phyloP scores from a whole-genome alignment of 2,329 filamentous ascomycete genomes.

The Harringtonia aguacate region DNA sequence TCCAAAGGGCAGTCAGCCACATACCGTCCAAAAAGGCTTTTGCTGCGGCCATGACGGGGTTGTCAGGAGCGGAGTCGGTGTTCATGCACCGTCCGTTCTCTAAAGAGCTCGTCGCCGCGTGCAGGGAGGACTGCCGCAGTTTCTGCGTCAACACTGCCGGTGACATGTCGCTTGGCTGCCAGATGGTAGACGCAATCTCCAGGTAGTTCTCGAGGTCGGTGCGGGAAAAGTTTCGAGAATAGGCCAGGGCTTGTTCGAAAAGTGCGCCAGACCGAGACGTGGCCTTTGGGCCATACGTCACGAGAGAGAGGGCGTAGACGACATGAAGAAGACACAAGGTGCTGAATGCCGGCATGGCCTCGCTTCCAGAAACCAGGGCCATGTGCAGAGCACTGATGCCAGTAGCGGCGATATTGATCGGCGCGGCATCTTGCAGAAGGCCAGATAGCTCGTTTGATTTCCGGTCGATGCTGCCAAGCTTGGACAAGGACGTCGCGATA shows the following conservation, averaged over 20 bases:
- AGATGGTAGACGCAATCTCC: constrained; percentile 33
- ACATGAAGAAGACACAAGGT: constrained; percentile 41
- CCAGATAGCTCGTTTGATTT: constrained; percentile 29
- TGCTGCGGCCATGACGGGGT: constrained; percentile 29
- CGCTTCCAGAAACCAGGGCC: constrained; percentile 26
- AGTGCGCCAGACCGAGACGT: constrained; percentile 24
- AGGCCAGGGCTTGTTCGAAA: constrained; percentile 36
- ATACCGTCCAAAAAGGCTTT: constrained; percentile 42
- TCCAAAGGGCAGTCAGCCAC: constrained; percentile 7
- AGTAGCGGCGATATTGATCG: constrained; percentile 24
- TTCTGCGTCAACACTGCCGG: constrained; percentile 18
- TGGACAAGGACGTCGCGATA: constrained; percentile 31
- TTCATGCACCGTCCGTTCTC: constrained; percentile 32
- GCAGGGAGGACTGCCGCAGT: constrained; percentile 12
- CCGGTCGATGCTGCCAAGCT: constrained; percentile 23
- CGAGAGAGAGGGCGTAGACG: constrained; percentile 37
- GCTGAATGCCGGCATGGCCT: constrained; percentile 27
- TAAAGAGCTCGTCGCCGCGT: constrained; percentile 10
- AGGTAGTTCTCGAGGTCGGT: constrained; percentile 28
- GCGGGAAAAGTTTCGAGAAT: constrained; percentile 26
- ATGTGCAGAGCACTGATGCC: constrained; percentile 30
- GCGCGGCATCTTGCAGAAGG: constrained; percentile 27
- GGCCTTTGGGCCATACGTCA: constrained; percentile 29
- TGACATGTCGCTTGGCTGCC: constrained; percentile 31
- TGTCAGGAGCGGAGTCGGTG: constrained; percentile 10